Percentiles rank a stretch among this genome's conserved stretches.
Conservation (phyloP, 352 stramenopile genomes). For the Salisapilia sapeloensis region DNA sequence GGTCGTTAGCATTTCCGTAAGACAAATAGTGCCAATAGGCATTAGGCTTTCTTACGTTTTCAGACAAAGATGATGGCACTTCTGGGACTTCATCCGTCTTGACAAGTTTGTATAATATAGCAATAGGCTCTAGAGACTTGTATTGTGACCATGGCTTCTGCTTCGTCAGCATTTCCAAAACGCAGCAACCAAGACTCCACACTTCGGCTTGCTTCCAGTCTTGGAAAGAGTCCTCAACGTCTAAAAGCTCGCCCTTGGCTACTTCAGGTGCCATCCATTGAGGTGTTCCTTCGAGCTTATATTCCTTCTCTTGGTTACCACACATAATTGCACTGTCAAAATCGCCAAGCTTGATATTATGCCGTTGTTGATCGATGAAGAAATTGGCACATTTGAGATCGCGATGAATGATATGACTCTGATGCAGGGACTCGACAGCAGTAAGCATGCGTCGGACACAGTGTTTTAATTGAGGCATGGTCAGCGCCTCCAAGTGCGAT, state of each 20-base stretch:
- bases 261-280: conserved; percentile 89
- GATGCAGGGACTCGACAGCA: conserved; percentile 76
- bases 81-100: conserved; percentile 42
- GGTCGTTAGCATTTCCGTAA: background rate
- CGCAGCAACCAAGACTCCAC: conserved; percentile 85
- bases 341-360: conserved; percentile 51
- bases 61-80: conserved; percentile 28
- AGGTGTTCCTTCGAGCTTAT: conserved; percentile 75
- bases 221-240: conserved; percentile 24
- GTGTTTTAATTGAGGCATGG: conserved; percentile 18
- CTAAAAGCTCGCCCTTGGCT: conserved; percentile 44
- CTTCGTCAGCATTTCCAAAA: conserved; percentile 89
- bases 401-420: conserved; percentile 75
- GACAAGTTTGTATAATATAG: conserved; percentile 84
- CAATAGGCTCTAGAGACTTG: conserved; percentile 78
- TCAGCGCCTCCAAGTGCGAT: conserved; percentile 25
- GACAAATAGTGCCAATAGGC: background rate
- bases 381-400: conserved; percentile 82
- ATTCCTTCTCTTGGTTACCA: conserved; percentile 41
- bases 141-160: conserved; percentile 80
- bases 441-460: conserved; percentile 73
- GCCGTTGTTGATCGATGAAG: conserved; percentile 18
- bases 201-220: conserved; percentile 84
- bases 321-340: conserved; percentile 68
- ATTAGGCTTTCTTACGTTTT: conserved; percentile 17